Base-by-base conservation (phyloP, 1,284 basidiomycete genomes). In the Pascua guehoae region DNA sequence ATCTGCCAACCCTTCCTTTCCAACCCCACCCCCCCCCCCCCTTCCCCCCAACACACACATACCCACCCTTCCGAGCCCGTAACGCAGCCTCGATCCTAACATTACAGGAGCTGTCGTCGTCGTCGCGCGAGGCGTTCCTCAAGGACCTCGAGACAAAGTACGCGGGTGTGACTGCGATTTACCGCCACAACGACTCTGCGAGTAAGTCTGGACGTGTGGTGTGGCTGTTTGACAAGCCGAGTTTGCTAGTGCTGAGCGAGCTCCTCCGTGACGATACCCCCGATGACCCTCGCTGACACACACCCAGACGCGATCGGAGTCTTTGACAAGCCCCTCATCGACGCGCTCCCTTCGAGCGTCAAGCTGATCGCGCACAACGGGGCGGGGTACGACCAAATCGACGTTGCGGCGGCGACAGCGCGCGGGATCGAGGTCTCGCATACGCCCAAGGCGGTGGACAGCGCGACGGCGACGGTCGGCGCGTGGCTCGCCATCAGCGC, bases 301-400 rank as follows among this genome's bases (percentile, higher is more conserved):
- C n/a, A n/a, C 18, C n/a, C 49, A 58, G 24, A 51, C 12, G 59
- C 65, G 11, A 85, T 91, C 63, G 91, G 91, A 17, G 75, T 85
- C 36, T 92, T 92, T 68, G 89, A 94, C 76, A 82, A 83, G 69
- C 87, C 88, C 63, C 79, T 95, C 65, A 81, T 95, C 60, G 75
- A 81, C 53, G 83, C 82, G 0, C 80, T 94, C 11, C 85, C 88
- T 4, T 61, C 79, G 2, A 82, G 80, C 32, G 81, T 94, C 57
- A 86, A 87, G 69, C 92, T 88, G 85, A 90, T 95, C 65, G 88
- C 87, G 1, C 90, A 93, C 75, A 92, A 93, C 62, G 91, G 91
- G n/a, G 91, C 91, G 0, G 91, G 92, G 4, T 94, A 94, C 70
- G 89, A 91, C 73, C 85, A 88, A 64, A 87, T 94, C 65, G 88